Evolutionary conservation across 164 flowering plant genomes (phyloP).

Genomic region (Annona squamosa): DNA sequence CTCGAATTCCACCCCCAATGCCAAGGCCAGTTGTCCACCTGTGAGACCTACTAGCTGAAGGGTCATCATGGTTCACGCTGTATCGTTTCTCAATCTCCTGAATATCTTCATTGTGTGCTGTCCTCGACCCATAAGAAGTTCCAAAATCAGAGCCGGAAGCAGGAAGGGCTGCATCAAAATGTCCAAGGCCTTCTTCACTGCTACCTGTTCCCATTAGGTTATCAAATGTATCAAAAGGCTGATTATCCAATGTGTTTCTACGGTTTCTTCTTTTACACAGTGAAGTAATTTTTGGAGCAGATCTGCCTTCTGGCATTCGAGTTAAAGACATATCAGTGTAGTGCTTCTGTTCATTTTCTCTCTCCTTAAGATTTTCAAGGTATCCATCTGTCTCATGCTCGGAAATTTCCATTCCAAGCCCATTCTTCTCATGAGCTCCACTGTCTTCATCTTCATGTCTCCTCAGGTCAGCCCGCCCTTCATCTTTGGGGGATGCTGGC

Average conservation of each 20-base stretch:
- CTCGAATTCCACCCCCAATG: not conserved
- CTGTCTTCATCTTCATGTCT: slow-evolving; percentile 4
- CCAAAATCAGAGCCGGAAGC: slow-evolving; percentile 10
- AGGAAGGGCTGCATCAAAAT: slow-evolving; percentile 7
- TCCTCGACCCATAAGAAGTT: slow-evolving; percentile 13
- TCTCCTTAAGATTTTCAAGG: slow-evolving; percentile 8
- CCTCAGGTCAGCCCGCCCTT: not conserved
- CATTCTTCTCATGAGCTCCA: slow-evolving; percentile 9
- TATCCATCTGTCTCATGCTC: no score
- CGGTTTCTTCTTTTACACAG: slow-evolving; percentile 2
- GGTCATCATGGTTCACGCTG: slow-evolving; percentile 12
- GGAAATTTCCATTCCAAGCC: slow-evolving; percentile 9
- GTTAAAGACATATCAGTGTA: not conserved
- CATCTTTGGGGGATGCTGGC: not conserved
- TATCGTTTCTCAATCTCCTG: slow-evolving; percentile 22
- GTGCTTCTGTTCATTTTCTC: slow-evolving; percentile 12
- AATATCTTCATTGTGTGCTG: slow-evolving; percentile 14
- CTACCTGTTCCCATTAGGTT: slow-evolving; percentile 5
- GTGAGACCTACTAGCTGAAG: slow-evolving; percentile 3
- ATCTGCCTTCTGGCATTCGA: slow-evolving; percentile 8
- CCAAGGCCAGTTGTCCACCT: slow-evolving; percentile 7
- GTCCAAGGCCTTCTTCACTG: slow-evolving; percentile 8
- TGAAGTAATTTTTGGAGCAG: slow-evolving; percentile 8
- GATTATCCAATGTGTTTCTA: slow-evolving; percentile 11
- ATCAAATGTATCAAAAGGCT: slow-evolving; percentile 7